Conservation (phyloP, 2,329 filamentous ascomycete genomes). For the Penicillium sp. region DNA sequence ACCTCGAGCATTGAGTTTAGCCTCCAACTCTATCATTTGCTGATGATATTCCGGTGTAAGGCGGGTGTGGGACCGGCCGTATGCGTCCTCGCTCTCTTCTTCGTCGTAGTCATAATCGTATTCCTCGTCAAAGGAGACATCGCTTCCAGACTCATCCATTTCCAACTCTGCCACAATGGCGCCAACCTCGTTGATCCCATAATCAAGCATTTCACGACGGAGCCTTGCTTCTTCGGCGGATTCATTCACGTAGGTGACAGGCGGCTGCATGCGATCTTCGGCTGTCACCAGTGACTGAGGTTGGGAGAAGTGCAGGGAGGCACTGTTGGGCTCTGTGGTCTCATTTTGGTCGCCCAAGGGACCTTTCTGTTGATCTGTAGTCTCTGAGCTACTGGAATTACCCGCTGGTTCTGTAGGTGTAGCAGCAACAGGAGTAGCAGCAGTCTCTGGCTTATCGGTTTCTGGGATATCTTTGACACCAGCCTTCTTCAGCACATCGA, state of each 20-base stretch:
- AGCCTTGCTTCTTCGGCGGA: conserved; percentile 75
- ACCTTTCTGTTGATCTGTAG: background rate
- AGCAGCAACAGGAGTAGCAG: conserved; percentile 8
- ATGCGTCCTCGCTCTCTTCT: conserved; percentile 70
- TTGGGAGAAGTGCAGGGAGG: conserved; percentile 13
- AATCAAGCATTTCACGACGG: conserved; percentile 85
- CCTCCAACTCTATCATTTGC: conserved; percentile 83
- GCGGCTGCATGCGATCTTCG: conserved; percentile 30
- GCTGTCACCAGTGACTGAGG: conserved; percentile 22
- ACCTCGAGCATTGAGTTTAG: conserved; percentile 62
- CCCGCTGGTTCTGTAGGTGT: background rate
- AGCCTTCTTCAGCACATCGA: conserved; percentile 74
- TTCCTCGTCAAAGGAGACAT: conserved; percentile 53
- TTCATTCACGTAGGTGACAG: conserved; percentile 71
- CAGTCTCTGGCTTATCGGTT: conserved; percentile 12
- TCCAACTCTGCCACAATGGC: conserved; percentile 90
- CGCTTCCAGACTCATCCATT: conserved; percentile 64
- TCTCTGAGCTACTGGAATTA: background rate
- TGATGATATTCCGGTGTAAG: conserved; percentile 73
- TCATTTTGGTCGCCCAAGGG: background rate
- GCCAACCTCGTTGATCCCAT: conserved; percentile 83
- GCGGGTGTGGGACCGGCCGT: conserved; percentile 67
- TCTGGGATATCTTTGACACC: conserved; percentile 58
- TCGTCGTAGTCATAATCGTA: conserved; percentile 52
- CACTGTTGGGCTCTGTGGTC: conserved; percentile 6